These are phyloP conservation scores for Acrodontium crateriforme DNA, from an alignment of 2,329 filamentous ascomycete genomes.

Conservation along the genomic window DNA sequence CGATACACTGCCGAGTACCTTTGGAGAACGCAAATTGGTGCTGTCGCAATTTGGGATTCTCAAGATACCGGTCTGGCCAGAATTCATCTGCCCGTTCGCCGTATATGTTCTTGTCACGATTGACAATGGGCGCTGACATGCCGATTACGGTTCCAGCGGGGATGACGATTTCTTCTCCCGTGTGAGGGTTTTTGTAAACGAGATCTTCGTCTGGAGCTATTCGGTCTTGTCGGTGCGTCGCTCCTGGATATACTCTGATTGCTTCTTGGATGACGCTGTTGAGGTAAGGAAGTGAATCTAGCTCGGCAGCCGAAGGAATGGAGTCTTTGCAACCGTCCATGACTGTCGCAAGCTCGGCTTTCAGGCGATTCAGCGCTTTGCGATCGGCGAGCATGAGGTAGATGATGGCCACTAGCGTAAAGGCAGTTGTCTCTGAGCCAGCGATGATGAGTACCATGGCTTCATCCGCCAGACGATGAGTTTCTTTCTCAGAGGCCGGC, in stretches of 20 bases:
- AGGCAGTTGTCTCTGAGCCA: conserved; percentile 6
- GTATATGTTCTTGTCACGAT: neutral
- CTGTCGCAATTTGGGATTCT: conserved; percentile 1
- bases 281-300: conserved; percentile 1
- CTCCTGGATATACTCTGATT: conserved; percentile 3
- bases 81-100: neutral
- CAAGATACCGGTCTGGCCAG: conserved; percentile 1
- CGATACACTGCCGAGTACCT: conserved; percentile 5
- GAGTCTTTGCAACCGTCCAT: neutral
- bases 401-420: conserved; percentile 2
- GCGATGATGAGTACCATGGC: conserved; percentile 5
- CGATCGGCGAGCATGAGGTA: conserved; percentile 7
- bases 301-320: neutral
- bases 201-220: conserved; percentile 3
- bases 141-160: neutral
- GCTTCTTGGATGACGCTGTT: conserved; percentile 4
- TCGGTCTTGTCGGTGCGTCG: conserved; percentile 2
- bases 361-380: conserved; percentile 1
- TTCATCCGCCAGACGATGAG: conserved; percentile 4
- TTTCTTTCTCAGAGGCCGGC: conserved; percentile 4
- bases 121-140: neutral
- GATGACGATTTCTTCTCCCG: neutral
- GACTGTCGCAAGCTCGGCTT: conserved; percentile 4
- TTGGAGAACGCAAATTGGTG: conserved; percentile 5
- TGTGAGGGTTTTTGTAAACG: neutral